These are phyloP conservation scores for Protomyces inouyei DNA, from an alignment of 1,139 yeast species.

Conservation along the genomic window DNA sequence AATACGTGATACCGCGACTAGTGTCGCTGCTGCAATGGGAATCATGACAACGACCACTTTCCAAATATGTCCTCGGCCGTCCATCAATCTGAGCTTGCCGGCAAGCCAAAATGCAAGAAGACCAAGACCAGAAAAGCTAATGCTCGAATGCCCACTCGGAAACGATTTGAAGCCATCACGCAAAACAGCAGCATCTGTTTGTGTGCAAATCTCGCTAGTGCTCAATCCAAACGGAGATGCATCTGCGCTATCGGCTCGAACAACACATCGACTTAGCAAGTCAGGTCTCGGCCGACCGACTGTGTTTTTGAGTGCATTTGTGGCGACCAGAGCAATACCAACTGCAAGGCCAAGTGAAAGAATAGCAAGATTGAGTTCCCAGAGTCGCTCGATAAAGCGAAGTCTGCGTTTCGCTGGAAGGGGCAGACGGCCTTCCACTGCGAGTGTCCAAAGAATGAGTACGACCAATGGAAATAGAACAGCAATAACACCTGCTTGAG, in stretches of 20 bases:
- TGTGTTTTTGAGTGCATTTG: slow-evolving; percentile 65
- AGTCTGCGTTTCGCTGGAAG: slow-evolving; percentile 42
- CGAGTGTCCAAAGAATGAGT: slow-evolving; percentile 41
- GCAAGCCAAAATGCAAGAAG: slow-evolving; percentile 59
- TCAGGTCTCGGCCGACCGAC: slow-evolving; percentile 78
- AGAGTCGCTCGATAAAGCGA: slow-evolving; percentile 30
- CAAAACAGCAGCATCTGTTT: slow-evolving; percentile 42
- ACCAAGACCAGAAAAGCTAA: slow-evolving; percentile 52
- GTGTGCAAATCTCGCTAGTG: slow-evolving; percentile 47
- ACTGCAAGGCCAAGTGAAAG: slow-evolving; percentile 53
- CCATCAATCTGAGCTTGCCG: slow-evolving; percentile 53
- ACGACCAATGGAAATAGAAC: slow-evolving; percentile 44
- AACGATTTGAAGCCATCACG: slow-evolving; percentile 72
- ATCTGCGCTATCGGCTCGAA: slow-evolving; percentile 23
- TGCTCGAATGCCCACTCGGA: slow-evolving; percentile 62
- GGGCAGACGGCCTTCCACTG: slow-evolving; percentile 36
- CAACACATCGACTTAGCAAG: slow-evolving; percentile 62
- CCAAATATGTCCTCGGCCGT: slow-evolving; percentile 52
- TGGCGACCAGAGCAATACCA: slow-evolving; percentile 52
- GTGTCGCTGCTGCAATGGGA: slow-evolving; percentile 55
- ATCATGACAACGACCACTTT: slow-evolving; percentile 45
- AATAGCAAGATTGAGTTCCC: slow-evolving; percentile 48
- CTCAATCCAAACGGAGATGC: slow-evolving; percentile 37
- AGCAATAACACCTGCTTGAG: slow-evolving; percentile 43
- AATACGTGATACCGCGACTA: slow-evolving; percentile 66